These are phyloP conservation scores for Aspergillus nidulans DNA, from an alignment of 495 filamentous ascomycete species.

Conservation along the genomic window DNA sequence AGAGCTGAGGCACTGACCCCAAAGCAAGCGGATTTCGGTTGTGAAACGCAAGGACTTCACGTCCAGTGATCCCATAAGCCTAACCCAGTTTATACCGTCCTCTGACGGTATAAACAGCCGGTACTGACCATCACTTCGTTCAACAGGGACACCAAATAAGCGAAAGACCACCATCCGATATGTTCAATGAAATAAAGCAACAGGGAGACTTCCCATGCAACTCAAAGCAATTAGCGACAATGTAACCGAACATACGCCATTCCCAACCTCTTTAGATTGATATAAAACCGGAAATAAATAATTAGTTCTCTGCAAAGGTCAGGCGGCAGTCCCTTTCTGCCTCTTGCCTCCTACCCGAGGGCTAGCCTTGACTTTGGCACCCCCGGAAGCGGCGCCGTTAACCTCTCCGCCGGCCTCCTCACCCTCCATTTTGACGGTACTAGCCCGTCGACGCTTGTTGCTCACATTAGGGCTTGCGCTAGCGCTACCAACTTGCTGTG, in stretches of 20 bases:
- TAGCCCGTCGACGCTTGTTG: slow-evolving; percentile 72
- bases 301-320: slow-evolving; percentile 12
- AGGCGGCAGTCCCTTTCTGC: slow-evolving; percentile 45
- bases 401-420: slow-evolving; percentile 52
- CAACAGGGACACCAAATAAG: slow-evolving; percentile 9
- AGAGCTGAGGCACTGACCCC: slow-evolving; percentile 12
- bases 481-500: slow-evolving; percentile 60
- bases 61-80: slow-evolving; percentile 7
- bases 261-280: slow-evolving; percentile 28
- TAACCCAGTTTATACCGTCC: slow-evolving; percentile 5
- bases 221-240: slow-evolving; percentile 19
- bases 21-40: slow-evolving; percentile 4
- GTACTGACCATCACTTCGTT: slow-evolving; percentile 17
- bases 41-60: not conserved
- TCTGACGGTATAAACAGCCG: slow-evolving; percentile 4
- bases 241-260: slow-evolving; percentile 36
- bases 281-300: slow-evolving; percentile 16
- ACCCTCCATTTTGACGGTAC: slow-evolving; percentile 70
- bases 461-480: slow-evolving; percentile 80
- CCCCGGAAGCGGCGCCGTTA: slow-evolving; percentile 42
- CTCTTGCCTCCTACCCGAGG: slow-evolving; percentile 51
- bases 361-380: slow-evolving; percentile 53
- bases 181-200: slow-evolving; percentile 19
- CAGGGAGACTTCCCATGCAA: slow-evolving; percentile 20
- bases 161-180: slow-evolving; percentile 19